Conservation (phyloP, 2,329 filamentous ascomycete genomes). For the Curvularia hawaiiensis region DNA sequence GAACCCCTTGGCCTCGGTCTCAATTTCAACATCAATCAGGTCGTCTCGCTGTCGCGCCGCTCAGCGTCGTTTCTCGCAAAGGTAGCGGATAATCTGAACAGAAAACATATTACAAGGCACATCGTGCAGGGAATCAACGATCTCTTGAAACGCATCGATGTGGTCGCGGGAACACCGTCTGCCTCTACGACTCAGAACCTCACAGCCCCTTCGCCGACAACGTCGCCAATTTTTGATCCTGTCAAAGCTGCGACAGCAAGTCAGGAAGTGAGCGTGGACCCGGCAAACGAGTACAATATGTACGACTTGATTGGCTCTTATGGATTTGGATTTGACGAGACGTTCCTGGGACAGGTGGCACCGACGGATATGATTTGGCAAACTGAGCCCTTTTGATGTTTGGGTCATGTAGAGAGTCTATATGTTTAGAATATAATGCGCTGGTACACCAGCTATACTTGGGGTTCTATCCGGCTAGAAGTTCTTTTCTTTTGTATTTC, state of each 20-base stretch:
- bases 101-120: constrained; percentile 38
- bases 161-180: constrained; percentile 21
- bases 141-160: constrained; percentile 34
- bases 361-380: constrained; percentile 40
- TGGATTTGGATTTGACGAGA: constrained; percentile 42
- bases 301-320: constrained; percentile 40
- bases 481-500: not conserved
- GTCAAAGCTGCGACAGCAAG: constrained; percentile 7
- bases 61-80: constrained; percentile 34
- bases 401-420: not conserved
- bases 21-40: constrained; percentile 40
- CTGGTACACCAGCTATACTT: not conserved
- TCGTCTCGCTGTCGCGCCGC: constrained; percentile 33
- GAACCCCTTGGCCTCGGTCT: constrained; percentile 36
- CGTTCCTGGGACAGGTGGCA: constrained; percentile 37
- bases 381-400: constrained; percentile 27
- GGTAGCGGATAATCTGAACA: constrained; percentile 35
- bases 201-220: not conserved
- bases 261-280: constrained; percentile 1
- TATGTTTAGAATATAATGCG: not conserved
- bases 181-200: not conserved
- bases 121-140: constrained; percentile 40
- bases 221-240: constrained; percentile 2
- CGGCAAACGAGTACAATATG: constrained; percentile 30
- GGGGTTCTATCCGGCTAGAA: not conserved